Percentiles rank a stretch among this genome's conserved stretches.
Conservation (phyloP, 2,329 filamentous ascomycete species). For the Penicillium sclerotigenum region DNA sequence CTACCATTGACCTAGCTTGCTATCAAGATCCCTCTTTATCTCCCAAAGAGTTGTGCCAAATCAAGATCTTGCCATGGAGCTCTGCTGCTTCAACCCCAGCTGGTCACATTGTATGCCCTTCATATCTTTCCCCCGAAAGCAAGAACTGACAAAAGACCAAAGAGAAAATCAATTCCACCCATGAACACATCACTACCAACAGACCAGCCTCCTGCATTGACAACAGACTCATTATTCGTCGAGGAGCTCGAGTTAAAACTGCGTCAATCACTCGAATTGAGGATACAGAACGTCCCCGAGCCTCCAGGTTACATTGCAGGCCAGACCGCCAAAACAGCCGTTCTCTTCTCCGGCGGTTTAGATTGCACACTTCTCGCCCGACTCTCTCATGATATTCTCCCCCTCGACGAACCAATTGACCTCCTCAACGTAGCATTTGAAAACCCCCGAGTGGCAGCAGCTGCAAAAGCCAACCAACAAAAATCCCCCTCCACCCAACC, state of each 20-base stretch:
- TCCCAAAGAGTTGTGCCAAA: conserved; percentile 17
- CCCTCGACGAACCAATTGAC: conserved; percentile 68
- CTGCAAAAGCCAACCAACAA: conserved; percentile 47
- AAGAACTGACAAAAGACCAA: background rate
- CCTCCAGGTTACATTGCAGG: conserved; percentile 44
- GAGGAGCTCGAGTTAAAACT: conserved; percentile 54
- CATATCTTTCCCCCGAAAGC: background rate
- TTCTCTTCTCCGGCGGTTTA: conserved; percentile 90
- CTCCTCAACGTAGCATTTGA: conserved; percentile 96
- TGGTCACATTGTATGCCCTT: conserved; percentile 25
- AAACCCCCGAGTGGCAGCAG: conserved; percentile 71
- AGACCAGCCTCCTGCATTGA: conserved; percentile 29
- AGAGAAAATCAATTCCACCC: conserved; percentile 44
- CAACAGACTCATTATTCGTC: conserved; percentile 51
- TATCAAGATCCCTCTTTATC: conserved; percentile 6
- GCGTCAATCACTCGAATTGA: conserved; percentile 59
- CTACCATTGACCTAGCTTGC: conserved; percentile 58
- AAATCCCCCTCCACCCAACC: conserved; percentile 5
- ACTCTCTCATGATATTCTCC: conserved; percentile 72
- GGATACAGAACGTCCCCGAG: conserved; percentile 64
- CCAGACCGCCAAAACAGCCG: conserved; percentile 54
- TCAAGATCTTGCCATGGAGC: conserved; percentile 31
- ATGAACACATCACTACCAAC: conserved; percentile 43
- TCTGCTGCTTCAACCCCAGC: conserved; percentile 12
- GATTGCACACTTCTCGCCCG: conserved; percentile 88